A percentile compares a stretch with the other conserved stretches of the same genome.
These are phyloP conservation scores for Phytopythium boreale DNA, from an alignment of 352 stramenopile genomes.

Conservation along the genomic window DNA sequence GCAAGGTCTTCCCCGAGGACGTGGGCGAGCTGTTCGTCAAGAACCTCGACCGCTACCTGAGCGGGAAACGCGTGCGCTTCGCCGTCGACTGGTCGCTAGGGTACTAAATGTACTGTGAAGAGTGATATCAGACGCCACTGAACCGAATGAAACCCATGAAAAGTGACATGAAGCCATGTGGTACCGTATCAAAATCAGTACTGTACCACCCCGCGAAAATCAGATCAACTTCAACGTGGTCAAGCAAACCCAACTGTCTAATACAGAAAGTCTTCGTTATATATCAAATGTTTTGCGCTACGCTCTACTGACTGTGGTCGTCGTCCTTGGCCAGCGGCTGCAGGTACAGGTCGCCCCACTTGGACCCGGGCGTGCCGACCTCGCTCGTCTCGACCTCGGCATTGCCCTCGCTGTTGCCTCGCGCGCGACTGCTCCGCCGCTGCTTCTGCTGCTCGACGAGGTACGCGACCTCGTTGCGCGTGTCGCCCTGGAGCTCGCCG, in stretches of 20 bases:
- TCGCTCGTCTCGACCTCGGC: neutral
- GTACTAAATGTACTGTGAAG: conserved; percentile 28
- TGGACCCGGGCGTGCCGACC: conserved; percentile 13
- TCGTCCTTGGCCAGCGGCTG: conserved; percentile 22
- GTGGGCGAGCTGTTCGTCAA: conserved; percentile 74
- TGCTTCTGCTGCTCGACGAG: conserved; percentile 12
- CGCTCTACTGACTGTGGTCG: neutral
- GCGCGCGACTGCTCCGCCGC: neutral
- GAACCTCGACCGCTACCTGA: conserved; percentile 42
- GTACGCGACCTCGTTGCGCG: conserved; percentile 25
- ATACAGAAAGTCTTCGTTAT: neutral
- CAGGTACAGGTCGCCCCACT: conserved; percentile 33
- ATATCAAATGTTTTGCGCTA: no score
- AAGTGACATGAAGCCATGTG: neutral
- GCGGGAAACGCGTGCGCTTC: conserved; percentile 31
- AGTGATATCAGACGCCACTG: neutral
- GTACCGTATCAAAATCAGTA: neutral
- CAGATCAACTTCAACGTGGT: neutral
- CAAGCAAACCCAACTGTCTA: neutral
- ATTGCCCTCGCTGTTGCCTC: neutral
- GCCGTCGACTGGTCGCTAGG: conserved; percentile 46
- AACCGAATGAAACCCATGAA: neutral
- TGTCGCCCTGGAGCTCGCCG: conserved; percentile 12
- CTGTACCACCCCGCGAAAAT: neutral
- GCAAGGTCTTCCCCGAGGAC: conserved; percentile 65